phyloP scores from a whole-genome alignment of 1,284 basidiomycete genomes.

The Papiliotrema nemorosa region DNA sequence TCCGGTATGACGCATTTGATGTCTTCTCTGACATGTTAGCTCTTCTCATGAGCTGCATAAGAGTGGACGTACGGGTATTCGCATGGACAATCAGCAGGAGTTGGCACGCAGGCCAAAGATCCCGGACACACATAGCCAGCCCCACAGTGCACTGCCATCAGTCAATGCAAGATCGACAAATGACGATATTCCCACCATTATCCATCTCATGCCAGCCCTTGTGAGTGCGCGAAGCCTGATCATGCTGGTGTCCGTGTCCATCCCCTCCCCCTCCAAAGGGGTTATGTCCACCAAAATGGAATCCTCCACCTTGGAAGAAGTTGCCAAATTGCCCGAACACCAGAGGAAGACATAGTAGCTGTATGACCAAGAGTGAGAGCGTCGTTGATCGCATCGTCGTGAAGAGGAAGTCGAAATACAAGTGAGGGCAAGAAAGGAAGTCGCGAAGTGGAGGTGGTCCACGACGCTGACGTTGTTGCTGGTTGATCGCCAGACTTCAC shows the following conservation, averaged over 20 bases:
- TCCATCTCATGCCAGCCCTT: conserved; percentile 32
- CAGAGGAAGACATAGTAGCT: conserved; percentile 2
- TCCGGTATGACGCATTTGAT: conserved; percentile 44
- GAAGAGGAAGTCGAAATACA: neutral
- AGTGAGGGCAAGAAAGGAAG: no score
- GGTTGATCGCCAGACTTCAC: neutral
- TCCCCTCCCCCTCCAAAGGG: conserved; percentile 22
- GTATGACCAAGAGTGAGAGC: neutral
- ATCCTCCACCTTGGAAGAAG: conserved; percentile 42
- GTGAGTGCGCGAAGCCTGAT: conserved; percentile 24
- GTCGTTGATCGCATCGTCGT: neutral
- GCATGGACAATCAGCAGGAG: conserved; percentile 46
- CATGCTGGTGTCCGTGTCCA: conserved; percentile 18
- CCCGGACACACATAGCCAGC: conserved; percentile 46
- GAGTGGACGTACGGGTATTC: conserved; percentile 35
- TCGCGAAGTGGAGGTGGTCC: conserved; percentile 1
- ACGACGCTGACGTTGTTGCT: neutral
- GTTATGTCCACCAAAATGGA: conserved; percentile 18
- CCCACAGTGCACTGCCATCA: conserved; percentile 35
- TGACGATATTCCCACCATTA: conserved; percentile 12
- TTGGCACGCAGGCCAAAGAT: conserved; percentile 43
- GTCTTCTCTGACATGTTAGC: conserved; percentile 32
- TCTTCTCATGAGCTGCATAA: neutral
- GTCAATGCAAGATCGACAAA: neutral
- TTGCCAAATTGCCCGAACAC: conserved; percentile 38